Evolutionary conservation across 805 yeast species (phyloP).

Genomic region (Ogataea angusta): DNA sequence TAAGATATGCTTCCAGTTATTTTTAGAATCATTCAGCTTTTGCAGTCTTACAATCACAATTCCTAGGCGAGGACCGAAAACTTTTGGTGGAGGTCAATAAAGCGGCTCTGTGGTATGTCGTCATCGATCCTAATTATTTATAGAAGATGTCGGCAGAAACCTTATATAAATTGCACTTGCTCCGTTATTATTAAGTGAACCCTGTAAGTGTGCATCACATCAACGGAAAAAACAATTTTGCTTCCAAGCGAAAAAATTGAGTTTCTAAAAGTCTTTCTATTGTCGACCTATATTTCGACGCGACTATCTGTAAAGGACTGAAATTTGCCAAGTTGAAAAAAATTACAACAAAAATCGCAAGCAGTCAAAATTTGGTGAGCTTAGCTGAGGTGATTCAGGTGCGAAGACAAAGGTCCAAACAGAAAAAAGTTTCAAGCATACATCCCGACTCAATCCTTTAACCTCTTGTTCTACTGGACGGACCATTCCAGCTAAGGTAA

Average conservation of each 20-base stretch:
- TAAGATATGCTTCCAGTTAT: background rate
- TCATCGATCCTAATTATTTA: background rate
- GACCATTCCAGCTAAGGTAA: background rate
- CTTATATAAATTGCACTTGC: background rate
- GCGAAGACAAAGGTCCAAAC: background rate
- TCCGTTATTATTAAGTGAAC: background rate
- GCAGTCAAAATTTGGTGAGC: background rate
- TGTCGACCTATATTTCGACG: background rate
- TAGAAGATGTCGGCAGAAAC: background rate
- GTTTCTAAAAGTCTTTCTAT: too few species aligned
- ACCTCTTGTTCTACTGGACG: background rate
- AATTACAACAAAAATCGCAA: background rate
- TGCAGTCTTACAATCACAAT: too few species aligned
- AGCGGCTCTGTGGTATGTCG: constrained; percentile 1
- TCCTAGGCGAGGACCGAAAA: background rate
- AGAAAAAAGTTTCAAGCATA: background rate
- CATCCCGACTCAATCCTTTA: background rate
- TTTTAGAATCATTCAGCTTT: background rate
- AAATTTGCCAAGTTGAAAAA: background rate
- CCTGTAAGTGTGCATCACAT: background rate
- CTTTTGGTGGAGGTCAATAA: background rate
- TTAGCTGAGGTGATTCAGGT: background rate
- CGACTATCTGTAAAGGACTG: background rate
- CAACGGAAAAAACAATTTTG: background rate
- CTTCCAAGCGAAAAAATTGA: background rate